phyloP scores from a whole-genome alignment of 2,329 filamentous ascomycete genomes.

The Canariomyces notabilis region DNA sequence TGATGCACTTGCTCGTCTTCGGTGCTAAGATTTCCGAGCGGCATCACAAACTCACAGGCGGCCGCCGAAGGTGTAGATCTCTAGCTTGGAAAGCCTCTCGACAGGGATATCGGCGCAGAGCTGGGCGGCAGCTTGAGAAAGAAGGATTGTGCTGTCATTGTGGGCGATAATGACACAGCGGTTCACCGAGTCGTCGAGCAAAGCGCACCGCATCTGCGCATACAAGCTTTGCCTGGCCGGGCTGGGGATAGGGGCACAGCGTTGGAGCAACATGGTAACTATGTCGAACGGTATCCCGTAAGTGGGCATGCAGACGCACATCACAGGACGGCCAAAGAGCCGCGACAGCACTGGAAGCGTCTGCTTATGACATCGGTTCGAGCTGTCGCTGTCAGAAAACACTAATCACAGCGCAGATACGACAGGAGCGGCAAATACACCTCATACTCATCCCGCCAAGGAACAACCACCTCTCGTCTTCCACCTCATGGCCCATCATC shows the following conservation, averaged over 20 bases:
- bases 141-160: slow-evolving; percentile 35
- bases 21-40: slow-evolving; percentile 26
- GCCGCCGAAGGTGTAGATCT: slow-evolving; percentile 43
- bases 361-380: slow-evolving; percentile 27
- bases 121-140: slow-evolving; percentile 33
- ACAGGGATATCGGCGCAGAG: slow-evolving; percentile 36
- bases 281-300: slow-evolving; percentile 51
- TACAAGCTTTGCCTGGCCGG: slow-evolving; percentile 32
- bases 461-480: slow-evolving; percentile 34
- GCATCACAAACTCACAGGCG: slow-evolving; percentile 34
- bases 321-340: slow-evolving; percentile 39
- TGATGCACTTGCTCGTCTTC: slow-evolving; percentile 18
- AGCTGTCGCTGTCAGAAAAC: slow-evolving; percentile 23
- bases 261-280: slow-evolving; percentile 33
- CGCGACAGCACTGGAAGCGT: slow-evolving; percentile 33
- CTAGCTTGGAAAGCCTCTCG: slow-evolving; percentile 34
- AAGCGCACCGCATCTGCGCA: slow-evolving; percentile 31
- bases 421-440: slow-evolving; percentile 17
- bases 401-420: not conserved
- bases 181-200: slow-evolving; percentile 30
- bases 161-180: slow-evolving; percentile 38
- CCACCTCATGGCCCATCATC: slow-evolving; percentile 27
- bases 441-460: slow-evolving; percentile 32
- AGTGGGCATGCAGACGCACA: slow-evolving; percentile 45
- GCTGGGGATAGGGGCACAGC: slow-evolving; percentile 30